A percentile compares a stretch with the other conserved stretches of the same genome.
These are phyloP conservation scores for Camellia lanceoleosa DNA, from an alignment of 148 eudicot species.

Conservation along the genomic window DNA sequence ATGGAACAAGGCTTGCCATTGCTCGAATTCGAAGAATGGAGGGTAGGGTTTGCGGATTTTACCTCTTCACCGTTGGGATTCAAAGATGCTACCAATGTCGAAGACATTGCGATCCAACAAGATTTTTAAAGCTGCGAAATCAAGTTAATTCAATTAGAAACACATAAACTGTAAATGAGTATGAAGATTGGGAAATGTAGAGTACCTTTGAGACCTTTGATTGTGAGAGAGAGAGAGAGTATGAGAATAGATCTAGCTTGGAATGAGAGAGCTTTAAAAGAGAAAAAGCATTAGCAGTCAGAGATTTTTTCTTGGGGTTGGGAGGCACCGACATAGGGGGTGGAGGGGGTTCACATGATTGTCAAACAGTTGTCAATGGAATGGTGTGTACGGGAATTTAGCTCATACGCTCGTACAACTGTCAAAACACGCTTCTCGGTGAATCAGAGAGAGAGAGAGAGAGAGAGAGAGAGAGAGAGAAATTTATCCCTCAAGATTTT, in stretches of 20 bases:
- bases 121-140: background rate
- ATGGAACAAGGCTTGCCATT: constrained; percentile 7
- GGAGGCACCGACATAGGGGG: too few species aligned
- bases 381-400: too few species aligned
- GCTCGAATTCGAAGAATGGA: background rate
- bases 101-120: constrained; percentile 4
- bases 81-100: background rate
- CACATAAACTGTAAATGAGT: background rate
- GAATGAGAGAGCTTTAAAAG: background rate
- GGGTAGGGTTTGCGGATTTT: constrained; percentile 10
- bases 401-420: too few species aligned
- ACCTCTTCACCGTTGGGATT: background rate
- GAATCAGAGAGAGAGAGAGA: too few species aligned
- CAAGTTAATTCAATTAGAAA: background rate
- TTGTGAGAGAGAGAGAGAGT: background rate
- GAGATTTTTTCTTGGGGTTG: background rate
- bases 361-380: too few species aligned
- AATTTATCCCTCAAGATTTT: too few species aligned
- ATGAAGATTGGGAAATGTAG: constrained; percentile 1
- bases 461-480: too few species aligned
- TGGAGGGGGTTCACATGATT: too few species aligned
- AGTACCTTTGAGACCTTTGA: background rate
- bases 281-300: background rate
- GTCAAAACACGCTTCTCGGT: too few species aligned
- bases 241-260: background rate